Percentiles rank a stretch among this genome's conserved stretches.
Evolutionary conservation across 1,284 basidiomycete genomes (phyloP).

Genomic region (Hemileia vastatrix): DNA sequence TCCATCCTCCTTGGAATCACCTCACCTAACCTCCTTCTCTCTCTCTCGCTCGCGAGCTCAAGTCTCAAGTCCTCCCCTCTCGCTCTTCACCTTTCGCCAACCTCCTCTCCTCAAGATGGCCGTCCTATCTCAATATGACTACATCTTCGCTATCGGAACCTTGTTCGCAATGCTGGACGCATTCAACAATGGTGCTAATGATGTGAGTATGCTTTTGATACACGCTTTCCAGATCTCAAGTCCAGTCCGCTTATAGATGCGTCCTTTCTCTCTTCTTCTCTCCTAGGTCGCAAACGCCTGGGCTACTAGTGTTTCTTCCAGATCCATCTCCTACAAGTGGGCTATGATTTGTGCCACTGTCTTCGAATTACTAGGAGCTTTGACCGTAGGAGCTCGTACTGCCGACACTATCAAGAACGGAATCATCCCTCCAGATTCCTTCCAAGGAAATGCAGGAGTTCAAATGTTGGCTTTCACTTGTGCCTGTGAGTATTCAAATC

Average conservation of each 20-base stretch:
- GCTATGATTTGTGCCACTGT: conserved; percentile 47
- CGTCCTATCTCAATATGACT: conserved; percentile 44
- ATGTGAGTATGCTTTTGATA: conserved; percentile 36
- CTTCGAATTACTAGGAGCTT: conserved; percentile 48
- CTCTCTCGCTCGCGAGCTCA: no score
- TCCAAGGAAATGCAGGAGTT: conserved; percentile 47
- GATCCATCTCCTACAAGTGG: conserved; percentile 48
- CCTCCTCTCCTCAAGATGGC: conserved; percentile 24
- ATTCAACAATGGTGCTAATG: conserved; percentile 49
- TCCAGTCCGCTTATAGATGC: background rate
- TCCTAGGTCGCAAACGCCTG: conserved; percentile 47
- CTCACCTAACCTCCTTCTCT: no score
- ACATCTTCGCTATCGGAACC: conserved; percentile 47
- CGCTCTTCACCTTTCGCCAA: no score
- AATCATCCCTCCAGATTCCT: conserved; percentile 45
- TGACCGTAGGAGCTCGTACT: conserved; percentile 47
- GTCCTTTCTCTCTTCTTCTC: background rate
- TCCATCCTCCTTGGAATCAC: no score
- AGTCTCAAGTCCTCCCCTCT: no score
- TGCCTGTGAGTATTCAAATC: no score
- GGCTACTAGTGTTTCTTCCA: conserved; percentile 49
- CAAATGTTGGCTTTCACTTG: conserved; percentile 49
- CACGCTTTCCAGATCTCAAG: background rate
- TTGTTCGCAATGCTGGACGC: conserved; percentile 48
- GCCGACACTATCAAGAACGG: conserved; percentile 49